A percentile compares a stretch with the other conserved stretches of the same genome.
Evolutionary conservation across 2,329 filamentous ascomycete genomes (phyloP).

Genomic region (Cordyceps militaris): DNA sequence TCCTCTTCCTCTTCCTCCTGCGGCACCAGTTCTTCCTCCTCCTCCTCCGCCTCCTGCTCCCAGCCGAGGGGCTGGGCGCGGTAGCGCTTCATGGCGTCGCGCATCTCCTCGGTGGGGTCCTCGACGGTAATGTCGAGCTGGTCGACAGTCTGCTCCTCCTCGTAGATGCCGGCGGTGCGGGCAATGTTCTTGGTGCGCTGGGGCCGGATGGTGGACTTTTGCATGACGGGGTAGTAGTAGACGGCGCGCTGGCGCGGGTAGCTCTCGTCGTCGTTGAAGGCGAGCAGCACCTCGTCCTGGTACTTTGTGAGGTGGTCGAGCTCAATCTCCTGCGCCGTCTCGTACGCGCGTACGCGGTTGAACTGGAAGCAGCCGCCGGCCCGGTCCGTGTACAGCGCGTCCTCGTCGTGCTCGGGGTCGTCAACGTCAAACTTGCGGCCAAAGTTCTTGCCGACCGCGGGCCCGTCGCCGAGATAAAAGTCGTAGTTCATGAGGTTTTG

Average conservation of each 20-base stretch:
- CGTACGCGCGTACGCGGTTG: slow-evolving; percentile 56
- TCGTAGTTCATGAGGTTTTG: slow-evolving; percentile 58
- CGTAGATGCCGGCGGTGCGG: slow-evolving; percentile 40
- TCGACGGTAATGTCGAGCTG: slow-evolving; percentile 49
- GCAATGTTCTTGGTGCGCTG: slow-evolving; percentile 59
- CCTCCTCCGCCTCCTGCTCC: slow-evolving; percentile 33
- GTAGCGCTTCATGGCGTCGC: slow-evolving; percentile 44
- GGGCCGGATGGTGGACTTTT: slow-evolving; percentile 54
- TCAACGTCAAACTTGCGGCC: slow-evolving; percentile 53
- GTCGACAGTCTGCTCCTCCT: slow-evolving; percentile 47
- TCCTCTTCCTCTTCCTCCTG: slow-evolving; percentile 30
- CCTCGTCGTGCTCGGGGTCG: slow-evolving; percentile 47
- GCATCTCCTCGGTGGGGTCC: slow-evolving; percentile 48
- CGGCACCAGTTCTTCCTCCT: slow-evolving; percentile 21
- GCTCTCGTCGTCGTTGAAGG: slow-evolving; percentile 46
- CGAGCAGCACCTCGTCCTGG: slow-evolving; percentile 55
- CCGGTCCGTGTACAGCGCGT: slow-evolving; percentile 47
- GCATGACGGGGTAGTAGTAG: slow-evolving; percentile 64
- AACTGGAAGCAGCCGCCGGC: slow-evolving; percentile 51
- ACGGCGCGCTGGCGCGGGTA: slow-evolving; percentile 49
- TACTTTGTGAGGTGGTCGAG: slow-evolving; percentile 54
- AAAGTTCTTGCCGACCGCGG: slow-evolving; percentile 45
- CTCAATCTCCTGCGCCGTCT: slow-evolving; percentile 53
- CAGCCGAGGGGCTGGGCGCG: slow-evolving; percentile 45
- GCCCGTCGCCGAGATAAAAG: slow-evolving; percentile 52